phyloP scores from a whole-genome alignment of 306 rosid genomes.

The Fagus crenata region DNA sequence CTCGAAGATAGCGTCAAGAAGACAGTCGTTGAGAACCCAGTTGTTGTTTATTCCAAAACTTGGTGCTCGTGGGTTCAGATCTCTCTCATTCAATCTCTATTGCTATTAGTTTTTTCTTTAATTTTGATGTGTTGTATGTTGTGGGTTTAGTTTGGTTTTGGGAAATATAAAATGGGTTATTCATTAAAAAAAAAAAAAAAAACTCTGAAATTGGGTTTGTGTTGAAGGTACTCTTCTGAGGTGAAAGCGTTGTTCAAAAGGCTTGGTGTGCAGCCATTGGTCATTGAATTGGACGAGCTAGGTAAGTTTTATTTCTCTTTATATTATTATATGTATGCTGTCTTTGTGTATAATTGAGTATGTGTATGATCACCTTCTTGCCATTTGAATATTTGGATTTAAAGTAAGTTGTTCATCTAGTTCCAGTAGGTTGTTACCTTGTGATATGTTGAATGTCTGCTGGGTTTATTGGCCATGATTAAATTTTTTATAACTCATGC shows the following conservation, averaged over 20 bases:
- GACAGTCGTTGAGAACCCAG: conserved; percentile 62
- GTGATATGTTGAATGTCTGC: no score
- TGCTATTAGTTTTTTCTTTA: background rate
- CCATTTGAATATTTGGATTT: no score
- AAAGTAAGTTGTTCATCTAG: no score
- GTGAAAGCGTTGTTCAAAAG: conserved; percentile 76
- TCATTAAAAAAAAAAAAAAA: no score
- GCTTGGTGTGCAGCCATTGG: conserved; percentile 65
- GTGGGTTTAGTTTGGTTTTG: conserved; percentile 13
- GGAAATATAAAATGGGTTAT: conserved; percentile 10
- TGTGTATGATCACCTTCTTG: background rate
- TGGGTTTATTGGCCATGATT: no score
- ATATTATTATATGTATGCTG: background rate
- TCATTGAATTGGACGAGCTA: conserved; percentile 89
- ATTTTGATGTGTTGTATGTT: background rate
- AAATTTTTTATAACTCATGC: no score
- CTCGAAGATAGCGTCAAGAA: conserved; percentile 85
- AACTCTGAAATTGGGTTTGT: conserved; percentile 2
- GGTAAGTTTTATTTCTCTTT: conserved; percentile 42
- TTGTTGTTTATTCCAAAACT: conserved; percentile 88
- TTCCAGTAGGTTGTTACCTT: no score
- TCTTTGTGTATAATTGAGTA: background rate
- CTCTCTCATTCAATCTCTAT: background rate
- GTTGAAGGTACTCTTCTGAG: conserved; percentile 76
- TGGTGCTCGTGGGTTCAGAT: conserved; percentile 85